Conservation (phyloP, 2,329 filamentous ascomycete species). For the Magnaporthiopsis rhizophila region DNA sequence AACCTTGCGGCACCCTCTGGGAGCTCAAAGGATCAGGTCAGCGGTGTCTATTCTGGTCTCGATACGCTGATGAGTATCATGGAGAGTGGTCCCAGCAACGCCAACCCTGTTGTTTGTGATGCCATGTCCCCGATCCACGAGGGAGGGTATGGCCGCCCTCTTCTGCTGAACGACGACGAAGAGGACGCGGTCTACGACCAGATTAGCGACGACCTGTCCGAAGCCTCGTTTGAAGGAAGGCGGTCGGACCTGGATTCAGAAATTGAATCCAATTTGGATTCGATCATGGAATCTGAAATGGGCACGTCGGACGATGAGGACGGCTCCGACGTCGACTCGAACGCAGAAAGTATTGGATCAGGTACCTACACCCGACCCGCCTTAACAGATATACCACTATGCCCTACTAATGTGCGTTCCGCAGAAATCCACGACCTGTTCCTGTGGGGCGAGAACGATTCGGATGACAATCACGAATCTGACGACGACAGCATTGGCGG, state of each 20-base stretch:
- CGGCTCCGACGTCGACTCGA: background rate
- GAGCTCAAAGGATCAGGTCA: background rate
- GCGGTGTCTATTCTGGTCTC: background rate
- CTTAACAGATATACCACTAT: background rate
- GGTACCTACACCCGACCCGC: background rate
- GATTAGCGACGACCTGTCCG: background rate
- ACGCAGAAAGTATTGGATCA: background rate
- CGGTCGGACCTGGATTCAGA: background rate
- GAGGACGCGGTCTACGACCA: background rate
- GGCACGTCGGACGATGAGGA: background rate
- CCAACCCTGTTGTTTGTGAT: background rate
- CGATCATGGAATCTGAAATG: background rate
- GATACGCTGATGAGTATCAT: background rate
- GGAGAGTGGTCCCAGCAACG: background rate
- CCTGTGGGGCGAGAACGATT: background rate
- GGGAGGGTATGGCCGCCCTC: background rate
- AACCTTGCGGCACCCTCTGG: background rate
- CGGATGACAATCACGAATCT: background rate
- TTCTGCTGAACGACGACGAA: constrained; percentile 3
- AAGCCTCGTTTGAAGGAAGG: background rate
- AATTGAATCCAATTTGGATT: background rate
- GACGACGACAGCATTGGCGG: background rate
- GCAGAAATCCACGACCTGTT: background rate
- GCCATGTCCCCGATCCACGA: background rate
- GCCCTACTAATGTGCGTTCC: background rate